These are phyloP conservation scores for Malus hybrid DNA, from an alignment of 331 rosid genomes.

Conservation along the genomic window DNA sequence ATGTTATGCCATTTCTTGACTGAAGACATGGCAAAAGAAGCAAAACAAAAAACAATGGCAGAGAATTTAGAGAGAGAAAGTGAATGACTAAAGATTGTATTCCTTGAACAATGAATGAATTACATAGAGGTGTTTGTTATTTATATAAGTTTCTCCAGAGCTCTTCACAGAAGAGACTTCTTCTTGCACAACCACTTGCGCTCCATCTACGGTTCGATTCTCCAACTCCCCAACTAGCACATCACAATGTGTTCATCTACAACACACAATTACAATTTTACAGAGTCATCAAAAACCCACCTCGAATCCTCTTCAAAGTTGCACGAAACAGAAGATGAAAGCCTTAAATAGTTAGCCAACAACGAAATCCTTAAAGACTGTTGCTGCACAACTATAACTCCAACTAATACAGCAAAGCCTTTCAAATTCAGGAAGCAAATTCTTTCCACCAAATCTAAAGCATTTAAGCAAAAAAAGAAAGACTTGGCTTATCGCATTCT, in stretches of 20 bases:
- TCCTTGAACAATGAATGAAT: no score
- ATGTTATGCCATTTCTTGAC: no score
- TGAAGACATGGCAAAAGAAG: no score
- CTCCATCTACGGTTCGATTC: conserved; percentile 41
- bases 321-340: neutral
- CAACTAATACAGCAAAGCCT: conserved; percentile 13
- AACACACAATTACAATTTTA: conserved; percentile 1
- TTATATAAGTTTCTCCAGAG: no score
- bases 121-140: no score
- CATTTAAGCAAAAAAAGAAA: conserved; percentile 2
- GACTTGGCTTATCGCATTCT: conserved; percentile 25
- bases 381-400: neutral
- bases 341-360: conserved; percentile 5
- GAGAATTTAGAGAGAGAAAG: no score
- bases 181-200: conserved; percentile 88
- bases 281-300: conserved; percentile 17
- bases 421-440: conserved; percentile 12
- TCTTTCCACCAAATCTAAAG: conserved; percentile 16
- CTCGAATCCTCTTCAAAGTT: neutral
- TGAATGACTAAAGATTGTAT: no score
- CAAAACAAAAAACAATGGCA: no score
- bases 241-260: conserved; percentile 36
- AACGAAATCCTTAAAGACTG: neutral
- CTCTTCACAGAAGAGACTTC: conserved; percentile 17
- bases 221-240: conserved; percentile 25